A percentile compares a stretch with the other conserved stretches of the same genome.
Conservation (phyloP, 179 eudicot species). For the Sideroxylon spinosum region DNA sequence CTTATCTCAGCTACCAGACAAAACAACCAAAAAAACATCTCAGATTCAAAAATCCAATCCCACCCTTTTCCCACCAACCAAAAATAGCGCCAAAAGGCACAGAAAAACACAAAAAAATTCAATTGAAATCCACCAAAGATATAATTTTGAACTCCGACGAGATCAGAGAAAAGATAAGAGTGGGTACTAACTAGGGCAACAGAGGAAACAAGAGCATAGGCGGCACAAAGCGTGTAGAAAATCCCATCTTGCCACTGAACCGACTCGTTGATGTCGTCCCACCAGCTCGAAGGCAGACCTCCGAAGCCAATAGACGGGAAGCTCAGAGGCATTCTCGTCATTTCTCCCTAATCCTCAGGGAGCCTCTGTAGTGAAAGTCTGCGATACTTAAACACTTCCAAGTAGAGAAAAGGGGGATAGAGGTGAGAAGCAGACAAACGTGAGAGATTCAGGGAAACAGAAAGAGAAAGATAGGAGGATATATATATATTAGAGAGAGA, state of each 20-base stretch:
- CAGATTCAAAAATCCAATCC: constrained; percentile 7
- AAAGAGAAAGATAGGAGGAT: too few relatives aligned
- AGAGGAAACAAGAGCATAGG: constrained; percentile 61
- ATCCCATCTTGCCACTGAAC: constrained; percentile 70
- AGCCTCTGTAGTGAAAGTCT: not conserved
- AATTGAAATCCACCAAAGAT: not conserved
- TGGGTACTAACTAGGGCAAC: constrained; percentile 72
- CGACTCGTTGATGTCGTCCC: constrained; percentile 72
- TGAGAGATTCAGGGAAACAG: not conserved
- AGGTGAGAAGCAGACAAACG: constrained; percentile 9
- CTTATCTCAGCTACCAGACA: constrained; percentile 1
- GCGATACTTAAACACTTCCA: constrained; percentile 4
- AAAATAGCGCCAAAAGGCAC: not conserved
- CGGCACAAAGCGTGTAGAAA: constrained; percentile 59
- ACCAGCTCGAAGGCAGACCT: constrained; percentile 41
- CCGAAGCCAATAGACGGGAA: constrained; percentile 19
- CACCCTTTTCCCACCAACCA: not conserved
- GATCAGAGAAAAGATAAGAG: not conserved
- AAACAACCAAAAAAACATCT: not conserved
- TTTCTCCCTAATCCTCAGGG: constrained; percentile 11
- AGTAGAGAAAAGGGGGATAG: not conserved
- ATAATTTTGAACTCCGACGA: too few relatives aligned
- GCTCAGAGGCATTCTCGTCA: constrained; percentile 35
- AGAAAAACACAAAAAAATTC: not conserved
- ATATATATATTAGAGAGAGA: not conserved